A percentile compares a stretch with the other conserved stretches of the same genome.
These are phyloP conservation scores for Raphanus sativus DNA, from an alignment of 345 rosid species.

Conservation along the genomic window DNA sequence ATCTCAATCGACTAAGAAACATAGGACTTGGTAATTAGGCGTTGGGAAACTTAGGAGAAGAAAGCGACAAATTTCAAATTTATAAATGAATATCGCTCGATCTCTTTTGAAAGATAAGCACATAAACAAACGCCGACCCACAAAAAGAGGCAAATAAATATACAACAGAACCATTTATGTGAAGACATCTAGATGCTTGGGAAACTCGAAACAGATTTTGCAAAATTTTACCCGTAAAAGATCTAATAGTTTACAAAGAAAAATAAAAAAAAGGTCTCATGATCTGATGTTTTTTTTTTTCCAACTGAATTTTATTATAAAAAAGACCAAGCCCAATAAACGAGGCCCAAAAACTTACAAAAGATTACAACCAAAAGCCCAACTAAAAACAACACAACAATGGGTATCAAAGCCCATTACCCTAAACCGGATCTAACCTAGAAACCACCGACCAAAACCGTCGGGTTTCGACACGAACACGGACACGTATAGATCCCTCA, in stretches of 20 bases:
- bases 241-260: background rate
- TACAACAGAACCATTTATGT: conserved; percentile 30
- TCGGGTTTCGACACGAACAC: too few relatives aligned
- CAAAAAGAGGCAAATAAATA: conserved; percentile 8
- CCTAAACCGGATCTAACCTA: too few relatives aligned
- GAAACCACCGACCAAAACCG: too few relatives aligned
- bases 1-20: background rate
- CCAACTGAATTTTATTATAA: too few relatives aligned
- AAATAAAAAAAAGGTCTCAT: conserved; percentile 9
- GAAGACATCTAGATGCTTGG: conserved; percentile 7
- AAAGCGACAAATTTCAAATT: conserved; percentile 27
- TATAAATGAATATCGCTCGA: conserved; percentile 4
- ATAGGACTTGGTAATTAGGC: conserved; percentile 18
- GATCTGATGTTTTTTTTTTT: too few relatives aligned
- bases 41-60: conserved; percentile 19
- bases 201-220: conserved; percentile 11
- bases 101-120: conserved; percentile 6
- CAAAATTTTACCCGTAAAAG: conserved; percentile 26
- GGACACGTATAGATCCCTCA: too few relatives aligned
- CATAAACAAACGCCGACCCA: conserved; percentile 30
- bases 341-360: too few relatives aligned
- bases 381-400: too few relatives aligned
- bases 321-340: too few relatives aligned
- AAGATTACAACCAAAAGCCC: too few relatives aligned
- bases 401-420: too few relatives aligned